Evolutionary conservation across 805 yeast species (phyloP), one percentile per base, ranked within the genome.

Genomic region (Wickerhamomyces bisporus): DNA sequence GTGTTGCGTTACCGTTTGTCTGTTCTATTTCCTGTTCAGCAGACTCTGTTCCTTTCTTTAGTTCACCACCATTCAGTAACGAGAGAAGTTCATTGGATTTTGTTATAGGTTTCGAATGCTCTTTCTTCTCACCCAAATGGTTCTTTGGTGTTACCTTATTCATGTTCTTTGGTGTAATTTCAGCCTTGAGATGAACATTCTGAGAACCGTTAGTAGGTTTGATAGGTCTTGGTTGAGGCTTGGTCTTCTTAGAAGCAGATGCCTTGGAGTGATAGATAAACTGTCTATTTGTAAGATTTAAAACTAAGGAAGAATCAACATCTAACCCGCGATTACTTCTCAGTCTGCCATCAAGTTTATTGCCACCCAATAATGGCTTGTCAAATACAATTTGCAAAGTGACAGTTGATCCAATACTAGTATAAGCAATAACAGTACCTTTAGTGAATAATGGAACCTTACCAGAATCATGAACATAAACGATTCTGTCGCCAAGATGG

Each of bases 351-450:
- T 79, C 85, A 64, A 93, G 70, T 19, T 73, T 77, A 55, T 79
- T 81, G 50, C 97, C 98, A 33, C 93, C 84, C 36, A 88, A 68
- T 39, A 91, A 68, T 29, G 89, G 85, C 40, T 73, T 63, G 55
- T 93, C 99, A 69, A 91, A 93, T 26, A 93, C 60, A 36, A 93
- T 80, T 45, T 84, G 87, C 40, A 93, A 66, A 1, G 81, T 73
- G 10, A 73, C 58, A 36, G 55, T 62, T n/a, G 64, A 53, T 9
- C 77, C 75, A 26, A 77, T 70, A 48, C 79, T 75, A 26, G 77
- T 71, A 30, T 86, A 86, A 8, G 84, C 81, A 35, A 86, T 82
- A 38, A 93, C 95, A 1, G 96, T 88, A 58, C 99, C 99, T 53
- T 83, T 83, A 19, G 86, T 73, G 55, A 83, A 87, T 40, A 81